A percentile compares a stretch with the other conserved stretches of the same genome.
These are phyloP conservation scores for Ustilago bromivora DNA, from an alignment of 1,284 basidiomycete genomes.

Conservation along the genomic window DNA sequence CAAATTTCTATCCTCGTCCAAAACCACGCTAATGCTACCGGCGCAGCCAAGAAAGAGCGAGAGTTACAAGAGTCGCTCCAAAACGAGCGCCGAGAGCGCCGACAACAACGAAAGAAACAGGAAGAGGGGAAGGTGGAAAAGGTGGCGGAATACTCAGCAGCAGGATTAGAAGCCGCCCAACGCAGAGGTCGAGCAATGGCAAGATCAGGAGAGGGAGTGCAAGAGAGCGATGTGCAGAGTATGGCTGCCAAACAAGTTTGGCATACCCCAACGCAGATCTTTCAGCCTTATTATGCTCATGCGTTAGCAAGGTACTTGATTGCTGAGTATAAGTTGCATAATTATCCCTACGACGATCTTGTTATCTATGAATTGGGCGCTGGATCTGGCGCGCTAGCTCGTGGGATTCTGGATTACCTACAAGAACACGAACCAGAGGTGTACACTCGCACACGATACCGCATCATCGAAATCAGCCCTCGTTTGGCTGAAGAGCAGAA, in stretches of 20 bases:
- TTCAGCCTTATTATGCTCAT: conserved; percentile 96
- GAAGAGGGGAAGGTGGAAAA: conserved; percentile 3
- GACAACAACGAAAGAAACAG: conserved; percentile 8
- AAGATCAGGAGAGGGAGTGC: conserved; percentile 35
- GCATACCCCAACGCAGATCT: conserved; percentile 98
- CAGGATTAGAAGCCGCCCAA: conserved; percentile 54
- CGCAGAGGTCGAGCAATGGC: conserved; percentile 58
- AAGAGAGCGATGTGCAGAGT: conserved; percentile 62
- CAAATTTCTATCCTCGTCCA: conserved; percentile 37
- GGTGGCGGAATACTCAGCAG: conserved; percentile 41
- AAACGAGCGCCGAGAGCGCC: conserved; percentile 14
- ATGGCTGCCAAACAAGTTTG: conserved; percentile 85
- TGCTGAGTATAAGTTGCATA: conserved; percentile 87
- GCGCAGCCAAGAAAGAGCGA: conserved; percentile 10
- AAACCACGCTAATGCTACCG: conserved; percentile 10
- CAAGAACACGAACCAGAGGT: conserved; percentile 85
- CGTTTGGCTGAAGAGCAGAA: conserved; percentile 81
- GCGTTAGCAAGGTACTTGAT: conserved; percentile 89
- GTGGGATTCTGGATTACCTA: conserved; percentile 86
- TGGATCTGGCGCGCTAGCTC: conserved; percentile 93
- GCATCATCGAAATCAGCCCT: conserved; percentile 91
- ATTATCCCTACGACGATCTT: conserved; percentile 94
- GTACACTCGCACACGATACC: conserved; percentile 88
- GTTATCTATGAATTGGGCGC: conserved; percentile 97
- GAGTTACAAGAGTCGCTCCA: not conserved